Evolutionary conservation across 176 grass and related monocot species (phyloP), one percentile per base, ranked within the genome.

Genomic region (Raddia guianensis): DNA sequence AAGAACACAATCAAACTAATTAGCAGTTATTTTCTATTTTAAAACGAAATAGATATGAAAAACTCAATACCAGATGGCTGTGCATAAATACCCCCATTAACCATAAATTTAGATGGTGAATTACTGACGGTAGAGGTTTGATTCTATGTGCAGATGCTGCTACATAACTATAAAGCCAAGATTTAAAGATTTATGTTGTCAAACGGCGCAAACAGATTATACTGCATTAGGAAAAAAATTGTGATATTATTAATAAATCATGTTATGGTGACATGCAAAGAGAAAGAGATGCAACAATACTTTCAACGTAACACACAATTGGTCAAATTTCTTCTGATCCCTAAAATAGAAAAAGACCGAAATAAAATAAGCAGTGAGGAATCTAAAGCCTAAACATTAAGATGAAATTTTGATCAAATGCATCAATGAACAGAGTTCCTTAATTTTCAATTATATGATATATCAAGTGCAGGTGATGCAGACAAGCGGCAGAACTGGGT

Each of bases 1-100:
- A 10, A 55, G 43, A 87, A 32, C 69, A 77, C 49, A 87, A 33
- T 67, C 5, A 72, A 72, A 71, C 64, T 79, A 73, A 73, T 83
- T 81, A 76, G 42, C 44, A 63, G 63, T 19, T 13, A 64, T n/a
- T 15, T 59, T 78, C 60, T 33, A n/a, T 52, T 43, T 86, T 16
- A 34, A 2, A 53, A 80, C 21, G 1, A 67, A 65, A 49, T 44
- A 19, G 2, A 35, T 16, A 3, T 5, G 0, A 59, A 64, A 14
- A 58, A 75, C 12, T 50, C 14, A 75, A 27, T 33, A 76, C 70
- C 13, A 6, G 8, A 67, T 21, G 66, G 37, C 55, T 65, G 63
- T 61, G 37, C 63, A 68, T 62, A 91, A 78, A 16, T 70, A 53
- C 6, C 61, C 11, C 16, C 5, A 59, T 73, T 33, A 50, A 78